Percentiles rank a stretch among this genome's conserved stretches.
These are phyloP conservation scores for Colletotrichum sublineola DNA, from an alignment of 2,329 filamentous ascomycete genomes.

Conservation along the genomic window DNA sequence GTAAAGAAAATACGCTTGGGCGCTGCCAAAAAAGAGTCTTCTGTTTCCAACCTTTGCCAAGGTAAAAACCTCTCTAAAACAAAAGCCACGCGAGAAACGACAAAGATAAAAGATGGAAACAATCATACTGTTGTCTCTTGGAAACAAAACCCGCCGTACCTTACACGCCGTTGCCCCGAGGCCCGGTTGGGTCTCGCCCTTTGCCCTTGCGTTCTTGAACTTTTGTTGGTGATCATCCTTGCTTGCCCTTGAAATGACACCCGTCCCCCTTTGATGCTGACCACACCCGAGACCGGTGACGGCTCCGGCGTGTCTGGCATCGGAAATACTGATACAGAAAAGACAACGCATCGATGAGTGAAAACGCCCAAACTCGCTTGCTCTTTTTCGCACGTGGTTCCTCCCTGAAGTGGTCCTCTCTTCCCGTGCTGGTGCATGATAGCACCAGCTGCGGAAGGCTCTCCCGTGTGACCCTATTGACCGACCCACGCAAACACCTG, in stretches of 20 bases:
- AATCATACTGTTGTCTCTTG: slow-evolving; percentile 47
- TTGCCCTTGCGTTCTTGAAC: slow-evolving; percentile 45
- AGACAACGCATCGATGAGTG: slow-evolving; percentile 52
- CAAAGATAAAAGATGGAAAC: slow-evolving; percentile 39
- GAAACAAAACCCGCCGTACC: slow-evolving; percentile 45
- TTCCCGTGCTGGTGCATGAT: slow-evolving; percentile 34
- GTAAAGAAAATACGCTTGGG: slow-evolving; percentile 60
- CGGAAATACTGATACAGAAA: slow-evolving; percentile 60
- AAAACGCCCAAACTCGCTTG: slow-evolving; percentile 58
- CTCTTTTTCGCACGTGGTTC: slow-evolving; percentile 55
- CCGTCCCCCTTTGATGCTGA: slow-evolving; percentile 37
- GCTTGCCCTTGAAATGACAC: slow-evolving; percentile 42
- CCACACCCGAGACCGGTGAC: slow-evolving; percentile 45
- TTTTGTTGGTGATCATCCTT: slow-evolving; percentile 52
- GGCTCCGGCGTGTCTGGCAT: slow-evolving; percentile 48
- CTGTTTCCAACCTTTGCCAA: slow-evolving; percentile 27
- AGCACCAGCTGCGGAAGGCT: slow-evolving; percentile 22
- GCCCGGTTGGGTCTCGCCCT: slow-evolving; percentile 33
- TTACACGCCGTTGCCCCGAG: slow-evolving; percentile 47
- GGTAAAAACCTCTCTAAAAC: slow-evolving; percentile 42
- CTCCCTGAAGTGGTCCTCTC: slow-evolving; percentile 51
- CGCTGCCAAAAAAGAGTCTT: slow-evolving; percentile 46
- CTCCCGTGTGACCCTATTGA: slow-evolving; percentile 47
- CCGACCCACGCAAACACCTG: slow-evolving; percentile 47
- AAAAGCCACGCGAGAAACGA: slow-evolving; percentile 42